A percentile compares a stretch with the other conserved stretches of the same genome.
Evolutionary conservation across 2,329 filamentous ascomycete species (phyloP).

Genomic region (Paecilomyces sp.): DNA sequence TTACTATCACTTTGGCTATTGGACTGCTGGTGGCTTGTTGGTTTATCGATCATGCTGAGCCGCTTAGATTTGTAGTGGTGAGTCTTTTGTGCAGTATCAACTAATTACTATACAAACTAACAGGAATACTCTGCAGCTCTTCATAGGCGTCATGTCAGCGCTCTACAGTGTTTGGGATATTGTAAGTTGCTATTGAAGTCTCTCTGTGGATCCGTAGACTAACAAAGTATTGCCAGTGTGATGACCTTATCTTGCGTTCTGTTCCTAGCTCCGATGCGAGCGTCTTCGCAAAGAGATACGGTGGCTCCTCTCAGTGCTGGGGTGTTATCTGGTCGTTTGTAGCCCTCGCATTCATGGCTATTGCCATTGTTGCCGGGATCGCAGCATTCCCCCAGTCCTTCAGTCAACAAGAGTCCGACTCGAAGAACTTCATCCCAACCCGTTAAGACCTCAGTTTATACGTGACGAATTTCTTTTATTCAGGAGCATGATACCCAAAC

Average conservation of each 20-base stretch:
- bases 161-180: constrained; percentile 82
- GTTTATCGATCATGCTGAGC: constrained; percentile 72
- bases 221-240: constrained; percentile 44
- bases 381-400: constrained; percentile 68
- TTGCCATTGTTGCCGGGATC: constrained; percentile 66
- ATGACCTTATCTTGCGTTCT: constrained; percentile 72
- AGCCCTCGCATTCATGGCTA: constrained; percentile 63
- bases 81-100: constrained; percentile 17
- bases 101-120: not conserved
- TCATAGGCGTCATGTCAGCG: constrained; percentile 75
- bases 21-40: constrained; percentile 66
- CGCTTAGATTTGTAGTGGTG: constrained; percentile 63
- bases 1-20: constrained; percentile 62
- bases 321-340: constrained; percentile 71
- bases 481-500: not conserved
- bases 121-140: constrained; percentile 43
- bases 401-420: constrained; percentile 61
- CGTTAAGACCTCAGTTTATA: constrained; percentile 16
- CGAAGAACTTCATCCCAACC: constrained; percentile 57
- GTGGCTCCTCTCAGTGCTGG: constrained; percentile 75
- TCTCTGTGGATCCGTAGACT: constrained; percentile 2
- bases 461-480: not conserved
- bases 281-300: constrained; percentile 70
- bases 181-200: constrained; percentile 28
- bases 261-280: constrained; percentile 74